These are phyloP conservation scores for Triglochin maritima DNA, from an alignment of 106 monocot species.

Conservation along the genomic window DNA sequence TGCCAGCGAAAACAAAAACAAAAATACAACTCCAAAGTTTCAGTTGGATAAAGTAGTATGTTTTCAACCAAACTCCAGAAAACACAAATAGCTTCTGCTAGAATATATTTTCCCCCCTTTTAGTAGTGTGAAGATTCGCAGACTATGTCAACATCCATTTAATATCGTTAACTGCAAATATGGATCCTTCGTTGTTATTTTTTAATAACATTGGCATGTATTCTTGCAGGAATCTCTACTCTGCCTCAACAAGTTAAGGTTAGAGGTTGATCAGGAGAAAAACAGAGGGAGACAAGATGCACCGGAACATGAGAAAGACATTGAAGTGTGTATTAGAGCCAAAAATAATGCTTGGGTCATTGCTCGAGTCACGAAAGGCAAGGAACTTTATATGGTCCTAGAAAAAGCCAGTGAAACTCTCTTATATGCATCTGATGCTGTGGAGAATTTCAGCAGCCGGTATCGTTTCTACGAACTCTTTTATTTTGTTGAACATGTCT, in stretches of 20 bases:
- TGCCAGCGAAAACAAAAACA: no score
- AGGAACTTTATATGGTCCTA: slow-evolving; percentile 80
- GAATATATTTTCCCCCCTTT: no score
- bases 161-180: no score
- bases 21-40: no score
- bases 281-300: slow-evolving; percentile 33
- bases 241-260: slow-evolving; percentile 68
- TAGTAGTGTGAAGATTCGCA: no score
- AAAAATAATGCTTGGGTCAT: slow-evolving; percentile 94
- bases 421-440: slow-evolving; percentile 76
- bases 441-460: slow-evolving; percentile 95
- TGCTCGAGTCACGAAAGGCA: slow-evolving; percentile 68
- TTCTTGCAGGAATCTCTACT: slow-evolving; percentile 69
- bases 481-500: neutral
- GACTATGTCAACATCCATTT: no score
- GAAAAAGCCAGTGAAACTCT: slow-evolving; percentile 93
- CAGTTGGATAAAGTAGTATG: no score
- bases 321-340: slow-evolving; percentile 78
- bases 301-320: slow-evolving; percentile 45
- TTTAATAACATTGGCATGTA: no score
- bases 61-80: no score
- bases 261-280: slow-evolving; percentile 85
- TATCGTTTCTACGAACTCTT: slow-evolving; percentile 7
- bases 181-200: no score
- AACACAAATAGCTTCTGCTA: no score